Conservation (phyloP, 306 rosid species). For the Medicago ruthenica region DNA sequence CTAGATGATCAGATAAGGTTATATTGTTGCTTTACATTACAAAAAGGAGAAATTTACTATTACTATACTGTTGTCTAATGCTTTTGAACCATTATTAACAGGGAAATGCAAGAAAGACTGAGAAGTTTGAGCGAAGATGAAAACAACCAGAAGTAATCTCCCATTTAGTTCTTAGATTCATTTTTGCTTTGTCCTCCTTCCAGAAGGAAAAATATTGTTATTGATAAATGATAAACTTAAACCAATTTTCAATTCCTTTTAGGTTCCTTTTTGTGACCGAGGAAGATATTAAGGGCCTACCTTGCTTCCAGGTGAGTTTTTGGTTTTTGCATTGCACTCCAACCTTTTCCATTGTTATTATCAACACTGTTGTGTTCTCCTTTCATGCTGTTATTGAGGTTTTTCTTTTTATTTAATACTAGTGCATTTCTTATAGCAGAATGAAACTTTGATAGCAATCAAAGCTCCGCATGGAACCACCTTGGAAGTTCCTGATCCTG, state of each 20-base stretch:
- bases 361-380: conserved; percentile 38
- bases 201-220: conserved; percentile 9
- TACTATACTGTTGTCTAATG: conserved; percentile 35
- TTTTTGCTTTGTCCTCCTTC: conserved; percentile 12
- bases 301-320: conserved; percentile 76
- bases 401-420: conserved; percentile 42
- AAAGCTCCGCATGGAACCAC: conserved; percentile 99
- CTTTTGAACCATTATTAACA: conserved; percentile 54
- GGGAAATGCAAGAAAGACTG: conserved; percentile 89
- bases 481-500: conserved; percentile 98
- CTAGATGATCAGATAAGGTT: conserved; percentile 93
- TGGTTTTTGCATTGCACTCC: background rate
- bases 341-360: conserved; percentile 13
- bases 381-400: conserved; percentile 24
- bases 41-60: conserved; percentile 19
- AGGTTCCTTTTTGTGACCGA: conserved; percentile 95
- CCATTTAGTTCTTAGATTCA: conserved; percentile 31
- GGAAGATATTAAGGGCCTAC: conserved; percentile 87
- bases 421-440: conserved; percentile 56
- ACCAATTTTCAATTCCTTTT: conserved; percentile 26
- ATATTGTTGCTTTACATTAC: conserved; percentile 40
- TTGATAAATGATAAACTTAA: conserved; percentile 15
- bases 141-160: conserved; percentile 73
- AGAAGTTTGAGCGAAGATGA: conserved; percentile 86
- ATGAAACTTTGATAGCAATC: conserved; percentile 95